Base-by-base conservation (phyloP, 2,329 filamentous ascomycete genomes). In the Zymoseptoria brevis region DNA sequence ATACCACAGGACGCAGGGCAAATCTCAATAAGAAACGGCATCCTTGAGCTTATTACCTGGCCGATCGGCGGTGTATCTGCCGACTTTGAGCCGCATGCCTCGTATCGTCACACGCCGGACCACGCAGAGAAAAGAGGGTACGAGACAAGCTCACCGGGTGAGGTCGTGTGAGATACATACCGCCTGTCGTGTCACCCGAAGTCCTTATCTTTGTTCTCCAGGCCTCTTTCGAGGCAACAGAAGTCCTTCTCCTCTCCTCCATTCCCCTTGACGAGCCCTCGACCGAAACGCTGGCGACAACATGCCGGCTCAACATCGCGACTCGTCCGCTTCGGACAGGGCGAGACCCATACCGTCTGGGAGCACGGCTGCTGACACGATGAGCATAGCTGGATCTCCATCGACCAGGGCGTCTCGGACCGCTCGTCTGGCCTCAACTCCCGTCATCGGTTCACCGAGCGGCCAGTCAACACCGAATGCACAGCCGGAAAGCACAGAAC, bases 401-500 rank as follows among this genome's bases (percentile, higher is more conserved):
- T 75, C 75, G 49, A 45, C 35, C 13, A 74, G 80, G 69, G 81
- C 81, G 57, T 76, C 78, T 21, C 64, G 61, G 21, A 72, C 69
- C 22, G 69, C 68, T 29, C 67, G 67, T 41, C 60, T 72, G 49
- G 71, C 64, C 24, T 58, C 68, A 1, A 66, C 60, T 21, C 69
- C 71, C 41, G 59, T 69, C 29, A 57, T 54, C 41, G 63, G 62
- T 16, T 67, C 68, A 24, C 67, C 65, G 24, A 61, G 56, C 48
- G 57, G 60, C 26, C 56, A 60, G 50, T 64, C 66, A 19, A 58
- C 58, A 48, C 57, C 64, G 50, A 57, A 59, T 56, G 60, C 24
- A 55, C 29, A 50, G 54, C 55, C 50, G 30, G 69, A 67, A 69
- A 69, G 66, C 64, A 74, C 83, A 59, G 86, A 87, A 50, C 80